Conservation (phyloP, 140 eudicot genomes). For the Cichorium intybus region DNA sequence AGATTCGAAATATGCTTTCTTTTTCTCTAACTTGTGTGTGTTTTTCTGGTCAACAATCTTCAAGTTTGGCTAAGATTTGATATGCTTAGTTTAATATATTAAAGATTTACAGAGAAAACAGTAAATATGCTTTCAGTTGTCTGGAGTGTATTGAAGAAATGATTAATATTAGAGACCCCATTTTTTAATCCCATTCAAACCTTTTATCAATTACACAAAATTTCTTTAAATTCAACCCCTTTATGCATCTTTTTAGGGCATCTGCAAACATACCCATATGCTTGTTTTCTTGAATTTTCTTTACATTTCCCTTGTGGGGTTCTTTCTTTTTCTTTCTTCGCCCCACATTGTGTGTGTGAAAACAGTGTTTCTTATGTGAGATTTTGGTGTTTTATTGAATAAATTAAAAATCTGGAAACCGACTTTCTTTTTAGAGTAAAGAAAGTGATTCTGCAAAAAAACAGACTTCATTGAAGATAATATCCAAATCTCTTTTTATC, state of each 20-base stretch:
- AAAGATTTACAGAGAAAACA: constrained; percentile 28
- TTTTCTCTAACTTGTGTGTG: background rate
- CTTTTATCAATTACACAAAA: constrained; percentile 17
- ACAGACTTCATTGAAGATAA: background rate
- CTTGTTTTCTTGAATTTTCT: constrained; percentile 43
- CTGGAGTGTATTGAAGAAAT: background rate
- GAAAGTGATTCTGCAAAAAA: background rate
- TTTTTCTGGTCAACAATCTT: constrained; percentile 49
- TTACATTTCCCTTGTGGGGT: constrained; percentile 16
- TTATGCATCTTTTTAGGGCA: constrained; percentile 68
- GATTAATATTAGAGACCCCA: constrained; percentile 28
- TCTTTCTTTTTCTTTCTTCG: background rate
- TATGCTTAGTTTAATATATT: constrained; percentile 7
- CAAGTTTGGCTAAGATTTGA: constrained; percentile 28
- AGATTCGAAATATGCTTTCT: constrained; percentile 23
- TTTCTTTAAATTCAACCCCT: constrained; percentile 46
- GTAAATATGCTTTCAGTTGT: constrained; percentile 59
- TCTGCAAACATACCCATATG: constrained; percentile 63
- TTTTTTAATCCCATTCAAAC: constrained; percentile 32
- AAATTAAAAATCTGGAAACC: background rate
- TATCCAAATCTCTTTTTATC: background rate
- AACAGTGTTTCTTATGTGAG: constrained; percentile 17
- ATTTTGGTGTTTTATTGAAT: constrained; percentile 34
- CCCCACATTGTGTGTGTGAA: constrained; percentile 1
- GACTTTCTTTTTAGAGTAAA: background rate